A percentile compares a stretch with the other conserved stretches of the same genome.
phyloP scores from a whole-genome alignment of 768 basidiomycete genomes.

The Tricholoma saponaceum region DNA sequence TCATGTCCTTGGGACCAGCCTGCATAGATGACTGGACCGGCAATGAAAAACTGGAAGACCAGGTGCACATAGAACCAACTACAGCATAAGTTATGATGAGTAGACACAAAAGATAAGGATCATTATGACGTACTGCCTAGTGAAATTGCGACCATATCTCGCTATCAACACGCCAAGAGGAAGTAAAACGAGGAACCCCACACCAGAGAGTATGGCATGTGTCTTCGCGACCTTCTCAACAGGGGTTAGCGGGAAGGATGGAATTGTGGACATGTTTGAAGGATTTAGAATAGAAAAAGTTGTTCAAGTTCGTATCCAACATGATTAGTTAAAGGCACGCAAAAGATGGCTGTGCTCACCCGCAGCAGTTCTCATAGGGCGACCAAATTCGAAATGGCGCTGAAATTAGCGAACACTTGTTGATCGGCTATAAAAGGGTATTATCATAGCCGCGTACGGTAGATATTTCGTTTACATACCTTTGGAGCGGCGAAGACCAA shows the following conservation, averaged over 20 bases:
- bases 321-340: not conserved
- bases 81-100: conserved; percentile 1
- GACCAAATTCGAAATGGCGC: conserved; percentile 1
- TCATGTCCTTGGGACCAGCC: conserved; percentile 44
- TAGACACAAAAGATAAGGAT: not conserved
- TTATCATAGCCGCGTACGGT: too few relatives aligned
- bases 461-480: too few relatives aligned
- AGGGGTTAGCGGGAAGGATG: conserved; percentile 15
- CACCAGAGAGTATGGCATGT: conserved; percentile 49
- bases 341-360: not conserved
- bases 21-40: conserved; percentile 50
- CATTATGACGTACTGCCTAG: conserved; percentile 31
- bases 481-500: too few relatives aligned
- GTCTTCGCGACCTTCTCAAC: conserved; percentile 34
- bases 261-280: conserved; percentile 4
- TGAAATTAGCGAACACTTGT: conserved; percentile 4
- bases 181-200: conserved; percentile 48
- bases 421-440: too few relatives aligned
- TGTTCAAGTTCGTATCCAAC: too few relatives aligned
- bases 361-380: not conserved
- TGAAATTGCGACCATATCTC: conserved; percentile 51
- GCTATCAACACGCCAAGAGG: conserved; percentile 56
- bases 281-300: not conserved
- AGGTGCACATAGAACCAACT: conserved; percentile 52
- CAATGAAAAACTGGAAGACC: conserved; percentile 44